Evolutionary conservation across 1,284 basidiomycete species (phyloP).

Genomic region (Cystobasidium slooffiae): DNA sequence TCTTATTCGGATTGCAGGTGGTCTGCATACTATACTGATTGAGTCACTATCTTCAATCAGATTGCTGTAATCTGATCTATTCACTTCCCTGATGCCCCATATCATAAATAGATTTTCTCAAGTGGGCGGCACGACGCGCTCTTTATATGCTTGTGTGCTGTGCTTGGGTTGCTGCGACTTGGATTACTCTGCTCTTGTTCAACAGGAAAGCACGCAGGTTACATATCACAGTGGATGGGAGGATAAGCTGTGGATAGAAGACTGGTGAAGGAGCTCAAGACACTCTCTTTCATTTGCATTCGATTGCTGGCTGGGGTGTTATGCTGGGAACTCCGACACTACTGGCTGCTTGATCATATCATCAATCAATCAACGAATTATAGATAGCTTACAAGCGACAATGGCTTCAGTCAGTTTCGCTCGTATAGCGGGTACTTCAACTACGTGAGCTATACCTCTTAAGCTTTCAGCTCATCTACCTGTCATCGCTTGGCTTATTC

Average conservation of each 20-base stretch:
- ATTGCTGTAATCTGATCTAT: no score
- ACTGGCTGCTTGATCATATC: background rate
- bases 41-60: no score
- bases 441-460: conserved; percentile 1
- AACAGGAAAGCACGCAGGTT: background rate
- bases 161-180: background rate
- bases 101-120: no score
- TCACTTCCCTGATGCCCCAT: no score
- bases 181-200: background rate
- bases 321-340: background rate
- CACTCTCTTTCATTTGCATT: no score
- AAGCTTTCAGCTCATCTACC: background rate
- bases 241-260: background rate
- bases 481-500: background rate
- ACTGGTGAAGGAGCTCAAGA: background rate
- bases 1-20: no score
- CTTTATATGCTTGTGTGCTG: background rate
- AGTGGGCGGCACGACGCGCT: no score
- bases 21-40: no score
- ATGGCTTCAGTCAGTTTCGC: conserved; percentile 40
- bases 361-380: background rate
- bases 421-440: conserved; percentile 28
- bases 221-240: background rate
- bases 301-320: background rate
- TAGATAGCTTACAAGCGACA: background rate